phyloP scores from a whole-genome alignment of 352 stramenopile species.

The Phytophthora syringae region DNA sequence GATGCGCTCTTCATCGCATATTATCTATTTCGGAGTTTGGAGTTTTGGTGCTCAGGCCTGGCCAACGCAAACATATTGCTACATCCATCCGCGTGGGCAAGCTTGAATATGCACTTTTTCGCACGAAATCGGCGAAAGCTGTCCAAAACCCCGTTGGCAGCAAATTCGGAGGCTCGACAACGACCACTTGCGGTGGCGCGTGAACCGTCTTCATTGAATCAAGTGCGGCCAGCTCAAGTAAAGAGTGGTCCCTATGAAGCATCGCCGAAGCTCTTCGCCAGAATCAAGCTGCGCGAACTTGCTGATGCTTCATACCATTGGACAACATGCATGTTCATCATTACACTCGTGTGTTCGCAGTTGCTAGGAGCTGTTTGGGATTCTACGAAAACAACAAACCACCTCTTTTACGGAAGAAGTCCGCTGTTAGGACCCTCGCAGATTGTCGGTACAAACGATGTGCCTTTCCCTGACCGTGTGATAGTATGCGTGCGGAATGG shows the following conservation, averaged over 20 bases:
- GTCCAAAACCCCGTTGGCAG: not conserved
- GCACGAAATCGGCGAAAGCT: not conserved
- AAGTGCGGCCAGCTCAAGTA: slow-evolving; percentile 2
- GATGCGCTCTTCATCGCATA: not conserved
- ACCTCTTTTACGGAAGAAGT: slow-evolving; percentile 21
- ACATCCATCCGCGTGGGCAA: not conserved
- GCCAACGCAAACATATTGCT: not conserved
- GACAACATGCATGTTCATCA: slow-evolving; percentile 41
- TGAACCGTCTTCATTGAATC: not conserved
- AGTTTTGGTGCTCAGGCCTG: not conserved
- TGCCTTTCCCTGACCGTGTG: slow-evolving; percentile 51
- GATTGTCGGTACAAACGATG: slow-evolving; percentile 50
- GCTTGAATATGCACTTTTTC: not conserved
- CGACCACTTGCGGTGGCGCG: not conserved
- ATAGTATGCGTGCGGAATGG: slow-evolving; percentile 42
- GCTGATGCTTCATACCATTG: slow-evolving; percentile 18
- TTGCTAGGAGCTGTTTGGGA: slow-evolving; percentile 43
- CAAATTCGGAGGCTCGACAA: not conserved
- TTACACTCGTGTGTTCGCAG: slow-evolving; percentile 39
- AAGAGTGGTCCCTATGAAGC: not conserved
- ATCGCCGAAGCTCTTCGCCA: not conserved
- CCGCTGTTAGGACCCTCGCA: slow-evolving; percentile 14
- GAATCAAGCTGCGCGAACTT: slow-evolving; percentile 7
- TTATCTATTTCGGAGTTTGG: not conserved
- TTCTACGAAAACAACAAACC: not conserved